Conservation (phyloP, 176 grass and related monocot genomes). For the Themeda triandra region DNA sequence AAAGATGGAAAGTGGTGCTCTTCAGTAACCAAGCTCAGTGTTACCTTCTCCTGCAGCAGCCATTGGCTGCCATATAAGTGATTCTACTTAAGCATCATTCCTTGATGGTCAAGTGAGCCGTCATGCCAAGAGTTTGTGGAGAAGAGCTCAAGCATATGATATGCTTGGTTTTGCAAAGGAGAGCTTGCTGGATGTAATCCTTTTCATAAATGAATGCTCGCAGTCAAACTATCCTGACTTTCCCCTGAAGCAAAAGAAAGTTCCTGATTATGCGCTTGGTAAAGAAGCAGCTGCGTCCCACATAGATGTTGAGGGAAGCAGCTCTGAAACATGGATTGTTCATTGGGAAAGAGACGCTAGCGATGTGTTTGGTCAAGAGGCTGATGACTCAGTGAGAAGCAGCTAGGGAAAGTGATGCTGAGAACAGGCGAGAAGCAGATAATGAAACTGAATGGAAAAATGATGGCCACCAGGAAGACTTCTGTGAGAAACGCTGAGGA, state of each 20-base stretch:
- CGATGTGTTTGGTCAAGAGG: no score
- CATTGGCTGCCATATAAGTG: constrained; percentile 82
- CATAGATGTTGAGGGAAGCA: no score
- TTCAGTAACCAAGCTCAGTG: constrained; percentile 50
- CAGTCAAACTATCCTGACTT: constrained; percentile 83
- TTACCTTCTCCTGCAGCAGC: constrained; percentile 94
- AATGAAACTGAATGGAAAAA: no score
- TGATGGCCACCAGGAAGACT: no score
- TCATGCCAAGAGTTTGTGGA: constrained; percentile 96
- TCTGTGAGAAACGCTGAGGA: no score
- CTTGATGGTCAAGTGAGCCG: constrained; percentile 69
- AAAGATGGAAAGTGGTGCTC: no score
- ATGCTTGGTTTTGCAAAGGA: constrained; percentile 97
- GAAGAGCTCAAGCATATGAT: constrained; percentile 98
- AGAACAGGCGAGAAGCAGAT: no score
- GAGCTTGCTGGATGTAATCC: constrained; percentile 93
- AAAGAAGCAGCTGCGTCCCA: constrained; percentile 54
- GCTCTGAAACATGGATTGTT: no score
- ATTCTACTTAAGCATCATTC: no score
- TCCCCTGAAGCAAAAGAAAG: constrained; percentile 89
- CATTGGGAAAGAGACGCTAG: no score
- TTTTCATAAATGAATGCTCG: constrained; percentile 94
- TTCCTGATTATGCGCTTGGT: constrained; percentile 97
- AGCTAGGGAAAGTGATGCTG: no score
- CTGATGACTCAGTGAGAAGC: no score